Evolutionary conservation across 192 early-diverging fungal species (phyloP).

Genomic region (Funneliformis mosseae): DNA sequence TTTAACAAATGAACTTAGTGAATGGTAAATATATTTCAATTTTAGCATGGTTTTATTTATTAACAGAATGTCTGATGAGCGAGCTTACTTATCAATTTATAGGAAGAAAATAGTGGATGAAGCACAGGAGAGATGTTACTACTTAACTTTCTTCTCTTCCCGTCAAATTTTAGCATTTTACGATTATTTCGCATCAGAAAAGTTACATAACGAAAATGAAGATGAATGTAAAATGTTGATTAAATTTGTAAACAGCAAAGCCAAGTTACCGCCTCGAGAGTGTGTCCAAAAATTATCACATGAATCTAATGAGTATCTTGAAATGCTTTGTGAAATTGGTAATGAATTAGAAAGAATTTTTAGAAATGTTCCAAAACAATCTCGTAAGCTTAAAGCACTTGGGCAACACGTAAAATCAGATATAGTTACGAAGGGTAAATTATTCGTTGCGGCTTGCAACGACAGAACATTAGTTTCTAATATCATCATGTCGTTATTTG

Average conservation of each 20-base stretch:
- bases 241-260: conserved; percentile 16
- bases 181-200: conserved; percentile 20
- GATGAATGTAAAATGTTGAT: conserved; percentile 22
- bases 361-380: neutral
- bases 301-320: neutral
- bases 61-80: neutral
- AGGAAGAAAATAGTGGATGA: neutral
- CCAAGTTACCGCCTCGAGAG: neutral
- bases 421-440: conserved; percentile 3
- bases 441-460: conserved; percentile 28
- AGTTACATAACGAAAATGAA: neutral
- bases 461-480: conserved; percentile 21
- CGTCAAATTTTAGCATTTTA: conserved; percentile 29
- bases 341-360: neutral
- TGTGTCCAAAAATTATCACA: neutral
- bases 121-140: conserved; percentile 26
- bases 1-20: neutral
- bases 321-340: conserved; percentile 7
- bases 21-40: neutral
- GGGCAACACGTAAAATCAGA: neutral
- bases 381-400: neutral
- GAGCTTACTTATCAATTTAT: neutral
- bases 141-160: conserved; percentile 31
- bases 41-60: neutral
- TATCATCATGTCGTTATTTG: conserved; percentile 32